Evolutionary conservation across 2,329 filamentous ascomycete species (phyloP).

Genomic region (Claviceps monticola): DNA sequence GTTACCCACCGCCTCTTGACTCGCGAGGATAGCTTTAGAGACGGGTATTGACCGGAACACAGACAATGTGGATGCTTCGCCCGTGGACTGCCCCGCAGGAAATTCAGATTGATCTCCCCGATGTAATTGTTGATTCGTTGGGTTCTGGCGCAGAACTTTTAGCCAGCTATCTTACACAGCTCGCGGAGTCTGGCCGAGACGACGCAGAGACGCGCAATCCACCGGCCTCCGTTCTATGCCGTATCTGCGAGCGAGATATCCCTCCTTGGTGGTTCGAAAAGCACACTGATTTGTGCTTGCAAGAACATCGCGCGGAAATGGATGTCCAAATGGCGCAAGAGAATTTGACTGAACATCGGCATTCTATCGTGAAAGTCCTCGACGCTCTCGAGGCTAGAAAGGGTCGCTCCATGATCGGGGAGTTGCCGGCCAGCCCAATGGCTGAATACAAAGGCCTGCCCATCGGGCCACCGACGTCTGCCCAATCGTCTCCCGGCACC

Average conservation of each 20-base stretch:
- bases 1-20: slow-evolving; percentile 19
- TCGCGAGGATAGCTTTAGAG: background rate
- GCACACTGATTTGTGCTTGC: slow-evolving; percentile 87
- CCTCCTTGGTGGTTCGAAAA: slow-evolving; percentile 99
- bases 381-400: slow-evolving; percentile 77
- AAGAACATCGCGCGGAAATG: slow-evolving; percentile 94
- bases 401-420: slow-evolving; percentile 46
- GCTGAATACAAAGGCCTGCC: slow-evolving; percentile 80
- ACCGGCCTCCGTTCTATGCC: slow-evolving; percentile 80
- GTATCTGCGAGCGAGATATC: slow-evolving; percentile 94
- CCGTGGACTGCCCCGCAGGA: slow-evolving; percentile 79
- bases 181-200: slow-evolving; percentile 71
- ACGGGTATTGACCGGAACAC: slow-evolving; percentile 4
- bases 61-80: slow-evolving; percentile 99
- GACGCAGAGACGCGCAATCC: slow-evolving; percentile 66
- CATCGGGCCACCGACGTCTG: slow-evolving; percentile 64
- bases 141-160: slow-evolving; percentile 91
- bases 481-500: slow-evolving; percentile 56
- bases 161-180: slow-evolving; percentile 78
- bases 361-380: slow-evolving; percentile 86
- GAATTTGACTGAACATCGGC: slow-evolving; percentile 78
- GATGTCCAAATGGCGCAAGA: slow-evolving; percentile 95
- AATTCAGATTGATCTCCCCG: slow-evolving; percentile 88
- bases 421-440: slow-evolving; percentile 36
- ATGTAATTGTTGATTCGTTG: slow-evolving; percentile 78